Conservation (phyloP, 805 yeast species). For the Ogataea minuta region DNA sequence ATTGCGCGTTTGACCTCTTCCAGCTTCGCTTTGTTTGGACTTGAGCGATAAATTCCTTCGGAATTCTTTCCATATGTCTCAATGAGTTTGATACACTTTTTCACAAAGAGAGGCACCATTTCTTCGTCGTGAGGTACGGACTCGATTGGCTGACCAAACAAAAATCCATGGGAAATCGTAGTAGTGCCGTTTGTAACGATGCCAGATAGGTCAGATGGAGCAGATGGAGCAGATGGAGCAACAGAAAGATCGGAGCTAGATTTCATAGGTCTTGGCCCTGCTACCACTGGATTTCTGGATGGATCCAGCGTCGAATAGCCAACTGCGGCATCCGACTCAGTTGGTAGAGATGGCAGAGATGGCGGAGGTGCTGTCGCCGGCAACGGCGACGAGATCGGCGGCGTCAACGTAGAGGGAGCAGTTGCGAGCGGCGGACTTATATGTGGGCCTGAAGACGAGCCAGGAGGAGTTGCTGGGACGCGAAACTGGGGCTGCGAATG, state of each 20-base stretch:
- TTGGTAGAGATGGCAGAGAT: conserved; percentile 1
- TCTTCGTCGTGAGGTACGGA: conserved; percentile 81
- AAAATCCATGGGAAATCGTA: conserved; percentile 32
- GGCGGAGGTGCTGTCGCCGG: not conserved
- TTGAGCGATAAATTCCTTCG: conserved; percentile 87
- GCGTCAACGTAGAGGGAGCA: not conserved
- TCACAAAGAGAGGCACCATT: conserved; percentile 87
- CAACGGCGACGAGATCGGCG: not conserved
- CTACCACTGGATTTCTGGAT: conserved; percentile 15
- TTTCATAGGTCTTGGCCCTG: conserved; percentile 17
- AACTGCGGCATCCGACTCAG: not conserved
- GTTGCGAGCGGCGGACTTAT: conserved; percentile 3
- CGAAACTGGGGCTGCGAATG: conserved; percentile 2
- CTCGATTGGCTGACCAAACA: conserved; percentile 86
- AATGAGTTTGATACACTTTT: conserved; percentile 81
- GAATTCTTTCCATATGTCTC: conserved; percentile 80
- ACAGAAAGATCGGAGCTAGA: conserved; percentile 6
- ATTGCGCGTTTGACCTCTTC: conserved; percentile 70
- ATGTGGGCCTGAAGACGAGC: not conserved
- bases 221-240: conserved; percentile 1
- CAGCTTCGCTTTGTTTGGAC: conserved; percentile 74
- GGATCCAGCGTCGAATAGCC: conserved; percentile 31
- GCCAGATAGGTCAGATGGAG: not conserved
- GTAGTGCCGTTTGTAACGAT: not conserved
- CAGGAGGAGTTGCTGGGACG: conserved; percentile 4